phyloP scores from a whole-genome alignment of 1,284 basidiomycete genomes.

The Polyporus tsugae region DNA sequence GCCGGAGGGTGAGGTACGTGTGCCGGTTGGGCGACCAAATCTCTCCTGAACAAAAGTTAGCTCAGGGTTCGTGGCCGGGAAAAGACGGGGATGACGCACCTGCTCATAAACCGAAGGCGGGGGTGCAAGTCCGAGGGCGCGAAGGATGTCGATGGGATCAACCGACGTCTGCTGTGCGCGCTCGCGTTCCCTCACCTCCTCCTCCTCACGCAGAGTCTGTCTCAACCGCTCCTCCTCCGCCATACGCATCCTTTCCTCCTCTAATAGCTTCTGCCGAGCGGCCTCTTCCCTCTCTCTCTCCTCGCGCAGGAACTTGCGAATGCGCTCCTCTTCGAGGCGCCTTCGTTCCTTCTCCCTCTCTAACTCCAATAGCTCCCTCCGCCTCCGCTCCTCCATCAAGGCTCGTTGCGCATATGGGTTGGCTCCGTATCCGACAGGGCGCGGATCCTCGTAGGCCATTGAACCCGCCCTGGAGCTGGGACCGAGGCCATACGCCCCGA shows the following conservation, averaged over 20 bases:
- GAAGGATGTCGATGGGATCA: conserved; percentile 32
- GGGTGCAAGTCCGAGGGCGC: conserved; percentile 32
- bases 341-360: conserved; percentile 36
- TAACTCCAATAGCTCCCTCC: conserved; percentile 34
- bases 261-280: conserved; percentile 32
- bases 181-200: conserved; percentile 25
- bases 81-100: conserved; percentile 11
- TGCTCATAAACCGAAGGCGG: conserved; percentile 23
- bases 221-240: conserved; percentile 31
- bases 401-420: conserved; percentile 32
- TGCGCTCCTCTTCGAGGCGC: conserved; percentile 34
- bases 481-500: conserved; percentile 17
- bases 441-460: conserved; percentile 9
- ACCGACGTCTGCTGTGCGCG: conserved; percentile 27
- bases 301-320: conserved; percentile 34
- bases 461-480: conserved; percentile 16
- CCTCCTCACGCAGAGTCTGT: conserved; percentile 27
- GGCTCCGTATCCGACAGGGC: conserved; percentile 18
- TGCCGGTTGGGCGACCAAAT: conserved; percentile 16
- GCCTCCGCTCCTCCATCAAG: conserved; percentile 33
- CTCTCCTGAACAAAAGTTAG: conserved; percentile 21
- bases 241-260: conserved; percentile 27
- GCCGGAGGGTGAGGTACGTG: conserved; percentile 12
- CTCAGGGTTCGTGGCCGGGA: too few species aligned
- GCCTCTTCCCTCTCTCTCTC: conserved; percentile 36